phyloP scores from a whole-genome alignment of 164 flowering plant species.

The Pachysandra terminalis region DNA sequence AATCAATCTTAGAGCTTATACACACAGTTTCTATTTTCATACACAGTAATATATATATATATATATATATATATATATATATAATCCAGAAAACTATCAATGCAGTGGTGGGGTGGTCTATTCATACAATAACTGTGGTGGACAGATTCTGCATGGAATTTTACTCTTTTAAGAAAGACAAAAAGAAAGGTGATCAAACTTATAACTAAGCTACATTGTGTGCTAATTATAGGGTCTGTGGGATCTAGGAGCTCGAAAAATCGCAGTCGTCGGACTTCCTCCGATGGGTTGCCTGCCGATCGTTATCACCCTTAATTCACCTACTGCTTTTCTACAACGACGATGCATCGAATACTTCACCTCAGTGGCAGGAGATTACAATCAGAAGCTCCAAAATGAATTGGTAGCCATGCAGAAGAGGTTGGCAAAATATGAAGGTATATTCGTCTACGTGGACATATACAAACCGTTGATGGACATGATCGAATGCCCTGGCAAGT shows the following conservation, averaged over 20 bases:
- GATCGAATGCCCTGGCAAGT: conserved; percentile 23
- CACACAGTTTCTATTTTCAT: no score
- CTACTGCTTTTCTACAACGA: conserved; percentile 10
- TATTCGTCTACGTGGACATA: conserved; percentile 28
- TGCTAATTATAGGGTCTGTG: conserved; percentile 33
- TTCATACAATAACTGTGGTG: no score
- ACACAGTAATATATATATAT: no score
- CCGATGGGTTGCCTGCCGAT: conserved; percentile 76
- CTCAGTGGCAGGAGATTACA: conserved; percentile 37
- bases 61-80: no score
- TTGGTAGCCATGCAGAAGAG: conserved; percentile 27
- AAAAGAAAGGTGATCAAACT: no score
- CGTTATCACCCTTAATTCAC: conserved; percentile 39
- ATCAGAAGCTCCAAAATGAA: conserved; percentile 33
- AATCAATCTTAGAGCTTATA: no score
- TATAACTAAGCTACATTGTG: no score
- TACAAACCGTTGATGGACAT: conserved; percentile 31
- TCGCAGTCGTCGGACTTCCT: conserved; percentile 45
- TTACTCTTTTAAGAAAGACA: no score
- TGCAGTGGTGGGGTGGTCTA: no score
- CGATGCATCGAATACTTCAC: conserved; percentile 19
- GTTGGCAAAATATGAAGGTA: conserved; percentile 12
- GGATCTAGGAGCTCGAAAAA: conserved; percentile 46
- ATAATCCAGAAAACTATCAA: no score
- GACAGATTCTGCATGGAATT: no score